These are phyloP conservation scores for Beauveria australis DNA, from an alignment of 2,329 filamentous ascomycete species.

Conservation along the genomic window DNA sequence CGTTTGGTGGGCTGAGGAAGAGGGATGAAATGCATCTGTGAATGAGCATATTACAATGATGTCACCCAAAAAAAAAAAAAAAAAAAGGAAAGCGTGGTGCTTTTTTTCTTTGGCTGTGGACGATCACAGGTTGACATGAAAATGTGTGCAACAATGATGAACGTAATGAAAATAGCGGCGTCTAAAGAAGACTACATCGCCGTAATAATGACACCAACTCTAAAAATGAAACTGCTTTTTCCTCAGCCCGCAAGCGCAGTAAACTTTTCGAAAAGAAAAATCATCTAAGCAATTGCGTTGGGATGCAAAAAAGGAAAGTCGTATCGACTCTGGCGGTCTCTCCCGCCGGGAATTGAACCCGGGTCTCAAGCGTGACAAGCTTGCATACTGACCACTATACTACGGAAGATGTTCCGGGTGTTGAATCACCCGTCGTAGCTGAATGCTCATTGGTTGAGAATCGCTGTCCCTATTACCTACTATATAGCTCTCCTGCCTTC, in stretches of 20 bases:
- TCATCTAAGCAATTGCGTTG: background rate
- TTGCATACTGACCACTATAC: conserved; percentile 6
- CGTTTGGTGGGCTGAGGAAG: too few species aligned
- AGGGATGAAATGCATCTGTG: background rate
- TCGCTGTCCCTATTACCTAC: background rate
- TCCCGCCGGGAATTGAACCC: conserved; percentile 5
- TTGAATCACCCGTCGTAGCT: conserved; percentile 7
- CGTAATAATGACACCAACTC: too few species aligned
- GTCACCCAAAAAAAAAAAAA: background rate
- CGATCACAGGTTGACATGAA: too few species aligned
- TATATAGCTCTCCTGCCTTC: background rate
- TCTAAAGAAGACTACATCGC: too few species aligned
- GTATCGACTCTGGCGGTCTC: conserved; percentile 8
- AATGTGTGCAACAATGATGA: background rate
- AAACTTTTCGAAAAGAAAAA: background rate
- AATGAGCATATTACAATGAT: too few species aligned
- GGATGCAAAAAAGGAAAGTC: conserved; percentile 1
- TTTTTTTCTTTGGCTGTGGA: background rate
- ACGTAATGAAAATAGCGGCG: background rate
- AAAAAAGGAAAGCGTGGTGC: background rate
- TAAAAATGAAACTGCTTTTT: too few species aligned
- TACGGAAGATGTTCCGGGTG: conserved; percentile 7
- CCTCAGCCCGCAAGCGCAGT: too few species aligned
- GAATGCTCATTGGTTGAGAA: conserved; percentile 6
- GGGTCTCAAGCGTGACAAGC: conserved; percentile 6